Percentiles rank a stretch among this genome's conserved stretches.
Conservation (phyloP, 129 eudicot species). For the Oenanthe sinensis region DNA sequence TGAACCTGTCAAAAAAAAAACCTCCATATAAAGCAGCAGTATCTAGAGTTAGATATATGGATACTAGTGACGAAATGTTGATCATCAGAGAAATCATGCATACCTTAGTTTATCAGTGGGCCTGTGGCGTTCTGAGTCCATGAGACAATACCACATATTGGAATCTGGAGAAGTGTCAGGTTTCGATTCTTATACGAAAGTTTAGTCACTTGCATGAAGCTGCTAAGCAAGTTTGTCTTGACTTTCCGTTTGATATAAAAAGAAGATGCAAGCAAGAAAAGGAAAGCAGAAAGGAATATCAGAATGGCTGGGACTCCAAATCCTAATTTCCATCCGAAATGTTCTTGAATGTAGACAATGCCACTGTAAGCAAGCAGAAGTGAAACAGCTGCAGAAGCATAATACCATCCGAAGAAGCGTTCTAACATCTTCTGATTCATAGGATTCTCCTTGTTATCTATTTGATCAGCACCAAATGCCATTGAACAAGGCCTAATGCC, state of each 20-base stretch:
- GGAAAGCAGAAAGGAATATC: conserved; percentile 48
- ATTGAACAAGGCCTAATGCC: conserved; percentile 76
- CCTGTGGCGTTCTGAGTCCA: conserved; percentile 23
- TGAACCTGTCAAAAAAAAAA: conserved; percentile 39
- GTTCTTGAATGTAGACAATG: conserved; percentile 75
- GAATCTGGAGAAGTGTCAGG: conserved; percentile 13
- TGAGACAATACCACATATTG: conserved; percentile 18
- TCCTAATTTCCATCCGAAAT: conserved; percentile 70
- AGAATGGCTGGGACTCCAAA: conserved; percentile 64
- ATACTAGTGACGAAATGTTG: not conserved
- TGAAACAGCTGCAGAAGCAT: conserved; percentile 38
- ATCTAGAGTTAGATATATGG: not conserved
- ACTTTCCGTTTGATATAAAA: conserved; percentile 45
- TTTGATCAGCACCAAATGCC: conserved; percentile 87
- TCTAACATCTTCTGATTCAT: conserved; percentile 43
- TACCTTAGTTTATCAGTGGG: conserved; percentile 71
- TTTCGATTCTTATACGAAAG: conserved; percentile 37
- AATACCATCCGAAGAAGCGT: conserved; percentile 70
- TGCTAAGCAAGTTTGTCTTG: conserved; percentile 32
- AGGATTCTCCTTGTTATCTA: conserved; percentile 39
- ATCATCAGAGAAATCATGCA: not conserved
- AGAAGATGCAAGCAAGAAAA: conserved; percentile 59
- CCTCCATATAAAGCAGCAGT: not conserved
- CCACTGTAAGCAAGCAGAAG: conserved; percentile 52
- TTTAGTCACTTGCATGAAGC: conserved; percentile 35